Base-by-base conservation (phyloP, 805 yeast genomes). In the Metschnikowia cerradonensis region DNA sequence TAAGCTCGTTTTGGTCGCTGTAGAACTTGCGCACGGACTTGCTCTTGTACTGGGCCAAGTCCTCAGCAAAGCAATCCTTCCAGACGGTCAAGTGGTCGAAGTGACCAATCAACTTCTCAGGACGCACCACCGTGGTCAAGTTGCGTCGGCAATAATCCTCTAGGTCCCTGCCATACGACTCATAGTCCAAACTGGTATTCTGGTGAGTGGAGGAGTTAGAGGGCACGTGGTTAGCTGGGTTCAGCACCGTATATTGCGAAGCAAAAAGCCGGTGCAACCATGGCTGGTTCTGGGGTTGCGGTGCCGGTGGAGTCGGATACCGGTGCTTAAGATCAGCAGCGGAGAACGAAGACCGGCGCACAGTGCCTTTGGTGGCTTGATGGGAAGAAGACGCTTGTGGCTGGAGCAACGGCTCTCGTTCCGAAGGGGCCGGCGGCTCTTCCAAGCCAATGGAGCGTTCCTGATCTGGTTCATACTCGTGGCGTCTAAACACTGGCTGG, bases 1-100 rank as follows among this genome's bases (percentile, higher is more conserved):
- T 80, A 47, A 82, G 62, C 39, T 73, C 79, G 62, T 87, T 87
- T 65, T 86, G 92, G 2, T 67, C 62, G 39, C 66, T 64, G 65
- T 88, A 87, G 63, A 68, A 86, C 17, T 63, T 50, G 26, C 72
- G 66, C 4, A 79, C 47, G 10, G 56, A 49, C 38, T 55, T 62
- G 20, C 60, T 66, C 42, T 63, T 63, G 15, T 66, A 53, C 7
- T 49, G 55, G 14, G 58, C 47, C 22, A 51, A 45, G 42, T 64
- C 63, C 1, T 49, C 47, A 7, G 47, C 49, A 41, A 58, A 57
- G 40, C 49, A 52, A 36, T 63, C 67, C 38, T 45, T 40, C 77
- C 76, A 72, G 26, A 64, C 57, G 40, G 71, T 68, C 36, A 70
- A 49, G 13, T 50, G 59, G 15, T 58, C 50, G 50, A 56, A 65